phyloP scores from a whole-genome alignment of 1,139 yeast genomes.

The Candida sanyaensis region DNA sequence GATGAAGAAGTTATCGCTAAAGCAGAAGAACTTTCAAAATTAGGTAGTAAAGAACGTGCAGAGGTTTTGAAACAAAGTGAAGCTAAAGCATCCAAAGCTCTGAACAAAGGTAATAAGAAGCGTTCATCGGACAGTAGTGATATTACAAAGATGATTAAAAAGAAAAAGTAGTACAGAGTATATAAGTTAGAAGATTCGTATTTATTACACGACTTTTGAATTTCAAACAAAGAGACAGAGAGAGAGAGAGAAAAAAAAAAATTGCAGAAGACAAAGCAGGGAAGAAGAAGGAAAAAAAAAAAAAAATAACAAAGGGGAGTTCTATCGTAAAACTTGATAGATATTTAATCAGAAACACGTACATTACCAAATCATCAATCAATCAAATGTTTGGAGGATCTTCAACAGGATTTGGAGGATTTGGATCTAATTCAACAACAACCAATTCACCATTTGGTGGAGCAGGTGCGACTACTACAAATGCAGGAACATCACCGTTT shows the following conservation, averaged over 20 bases:
- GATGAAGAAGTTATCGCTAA: conserved; percentile 59
- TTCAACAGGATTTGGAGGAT: conserved; percentile 63
- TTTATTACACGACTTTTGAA: background rate
- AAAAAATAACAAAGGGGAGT: background rate
- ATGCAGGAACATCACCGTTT: conserved; percentile 32
- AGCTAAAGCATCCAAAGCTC: conserved; percentile 23
- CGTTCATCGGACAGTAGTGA: conserved; percentile 18
- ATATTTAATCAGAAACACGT: background rate
- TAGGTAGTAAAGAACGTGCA: conserved; percentile 61
- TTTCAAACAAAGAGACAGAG: background rate
- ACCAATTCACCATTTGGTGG: conserved; percentile 33
- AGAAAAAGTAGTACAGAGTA: conserved; percentile 10
- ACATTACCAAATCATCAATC: conserved; percentile 4
- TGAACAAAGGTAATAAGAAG: conserved; percentile 13
- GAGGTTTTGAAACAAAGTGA: conserved; percentile 48
- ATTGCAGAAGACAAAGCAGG: background rate
- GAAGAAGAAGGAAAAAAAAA: too few relatives aligned
- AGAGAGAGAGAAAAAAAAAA: too few relatives aligned
- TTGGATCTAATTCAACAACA: conserved; percentile 42
- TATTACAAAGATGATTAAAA: conserved; percentile 13
- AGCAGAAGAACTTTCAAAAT: conserved; percentile 47
- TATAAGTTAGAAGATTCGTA: too few relatives aligned
- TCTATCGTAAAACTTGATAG: background rate
- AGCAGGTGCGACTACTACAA: conserved; percentile 17
- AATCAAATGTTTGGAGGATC: conserved; percentile 47